Conservation (phyloP, 2,329 filamentous ascomycete species). For the Cladosporium sphaerospermum region DNA sequence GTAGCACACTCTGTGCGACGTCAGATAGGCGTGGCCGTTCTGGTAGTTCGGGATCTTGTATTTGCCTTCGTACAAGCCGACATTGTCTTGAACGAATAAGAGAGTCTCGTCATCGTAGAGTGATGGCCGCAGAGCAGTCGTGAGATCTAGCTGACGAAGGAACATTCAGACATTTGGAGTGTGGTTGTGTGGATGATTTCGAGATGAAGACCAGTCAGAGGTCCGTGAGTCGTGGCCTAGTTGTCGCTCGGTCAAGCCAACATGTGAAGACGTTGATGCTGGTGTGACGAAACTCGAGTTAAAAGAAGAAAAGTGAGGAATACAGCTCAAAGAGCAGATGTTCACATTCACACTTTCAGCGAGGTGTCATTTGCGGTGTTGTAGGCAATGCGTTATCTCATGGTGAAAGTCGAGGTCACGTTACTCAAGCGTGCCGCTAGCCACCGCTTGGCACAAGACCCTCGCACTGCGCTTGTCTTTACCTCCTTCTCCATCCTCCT, state of each 20-base stretch:
- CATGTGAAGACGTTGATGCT: too few species aligned
- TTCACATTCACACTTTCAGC: too few species aligned
- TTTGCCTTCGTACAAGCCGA: conserved; percentile 96
- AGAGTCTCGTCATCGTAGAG: conserved; percentile 90
- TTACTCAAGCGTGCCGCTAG: not conserved
- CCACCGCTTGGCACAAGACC: not conserved
- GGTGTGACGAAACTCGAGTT: too few species aligned
- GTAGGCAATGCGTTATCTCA: too few species aligned
- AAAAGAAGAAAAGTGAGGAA: too few species aligned
- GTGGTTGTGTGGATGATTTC: not conserved
- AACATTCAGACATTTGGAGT: conserved; percentile 61
- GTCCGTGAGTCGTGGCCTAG: not conserved
- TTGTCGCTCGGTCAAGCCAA: too few species aligned
- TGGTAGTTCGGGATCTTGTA: conserved; percentile 92
- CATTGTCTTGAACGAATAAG: conserved; percentile 94
- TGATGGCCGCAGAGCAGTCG: conserved; percentile 87
- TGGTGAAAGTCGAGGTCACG: conserved; percentile 6
- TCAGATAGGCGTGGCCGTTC: conserved; percentile 93
- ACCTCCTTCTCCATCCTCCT: not conserved
- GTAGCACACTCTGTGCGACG: conserved; percentile 91
- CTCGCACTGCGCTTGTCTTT: conserved; percentile 7
- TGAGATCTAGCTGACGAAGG: conserved; percentile 90
- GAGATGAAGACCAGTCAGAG: not conserved
- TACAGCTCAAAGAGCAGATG: too few species aligned
- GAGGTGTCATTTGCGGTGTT: too few species aligned